Conservation (phyloP, 805 yeast species). For the Saturnispora dispora region DNA sequence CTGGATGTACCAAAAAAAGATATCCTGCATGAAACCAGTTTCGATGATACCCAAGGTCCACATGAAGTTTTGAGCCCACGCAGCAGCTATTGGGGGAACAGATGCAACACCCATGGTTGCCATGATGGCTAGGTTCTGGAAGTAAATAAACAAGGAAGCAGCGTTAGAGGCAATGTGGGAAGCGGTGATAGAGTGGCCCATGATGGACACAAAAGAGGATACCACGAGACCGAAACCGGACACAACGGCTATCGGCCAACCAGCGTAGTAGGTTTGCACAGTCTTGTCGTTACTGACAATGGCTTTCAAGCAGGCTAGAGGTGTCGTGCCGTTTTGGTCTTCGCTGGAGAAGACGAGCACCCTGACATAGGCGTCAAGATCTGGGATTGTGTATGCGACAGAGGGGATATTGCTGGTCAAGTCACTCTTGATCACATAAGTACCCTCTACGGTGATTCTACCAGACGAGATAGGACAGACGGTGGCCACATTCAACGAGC, state of each 20-base stretch:
- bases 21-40: slow-evolving; percentile 65
- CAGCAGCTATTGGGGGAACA: slow-evolving; percentile 94
- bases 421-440: slow-evolving; percentile 34
- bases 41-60: slow-evolving; percentile 93
- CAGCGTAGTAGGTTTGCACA: slow-evolving; percentile 83
- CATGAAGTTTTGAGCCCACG: slow-evolving; percentile 95
- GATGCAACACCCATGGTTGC: slow-evolving; percentile 91
- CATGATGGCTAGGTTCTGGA: slow-evolving; percentile 86
- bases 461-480: slow-evolving; percentile 86
- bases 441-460: slow-evolving; percentile 55
- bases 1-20: slow-evolving; percentile 91
- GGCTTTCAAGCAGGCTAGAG: slow-evolving; percentile 90
- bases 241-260: slow-evolving; percentile 94
- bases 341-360: slow-evolving; percentile 51
- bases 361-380: slow-evolving; percentile 83
- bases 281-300: slow-evolving; percentile 80
- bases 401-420: slow-evolving; percentile 53
- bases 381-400: slow-evolving; percentile 85
- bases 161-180: slow-evolving; percentile 97
- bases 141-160: slow-evolving; percentile 83
- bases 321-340: slow-evolving; percentile 33
- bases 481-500: slow-evolving; percentile 44
- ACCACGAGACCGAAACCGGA: slow-evolving; percentile 82
- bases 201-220: slow-evolving; percentile 76
- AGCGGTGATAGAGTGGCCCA: slow-evolving; percentile 88